A percentile compares a stretch with the other conserved stretches of the same genome.
phyloP scores from a whole-genome alignment of 2,329 filamentous ascomycete genomes.

The Arthrobotrys musiformis region DNA sequence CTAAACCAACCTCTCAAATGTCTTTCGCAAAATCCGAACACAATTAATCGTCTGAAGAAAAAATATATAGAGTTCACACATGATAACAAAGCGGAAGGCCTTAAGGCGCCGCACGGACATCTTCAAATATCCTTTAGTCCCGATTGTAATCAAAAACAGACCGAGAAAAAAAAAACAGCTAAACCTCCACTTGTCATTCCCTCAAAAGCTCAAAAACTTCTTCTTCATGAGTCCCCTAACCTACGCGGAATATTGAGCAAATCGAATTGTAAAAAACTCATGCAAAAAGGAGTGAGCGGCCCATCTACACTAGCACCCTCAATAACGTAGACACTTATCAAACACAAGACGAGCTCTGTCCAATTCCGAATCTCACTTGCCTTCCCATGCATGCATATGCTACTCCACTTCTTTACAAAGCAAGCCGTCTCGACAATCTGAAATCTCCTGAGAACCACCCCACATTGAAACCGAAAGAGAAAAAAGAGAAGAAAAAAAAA shows the following conservation, averaged over 20 bases:
- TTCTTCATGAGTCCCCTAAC: conserved; percentile 5
- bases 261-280: conserved; percentile 3
- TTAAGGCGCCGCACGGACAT: conserved; percentile 33
- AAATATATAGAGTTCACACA: conserved; percentile 42
- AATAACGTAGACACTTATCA: conserved; percentile 3
- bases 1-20: neutral
- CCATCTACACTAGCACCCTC: neutral
- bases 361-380: conserved; percentile 1
- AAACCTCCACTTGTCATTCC: neutral
- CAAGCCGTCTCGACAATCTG: conserved; percentile 41
- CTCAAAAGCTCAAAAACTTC: neutral
- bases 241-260: conserved; percentile 23
- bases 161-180: too few relatives aligned
- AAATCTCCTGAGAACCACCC: conserved; percentile 29
- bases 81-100: conserved; percentile 30
- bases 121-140: conserved; percentile 14
- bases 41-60: conserved; percentile 15
- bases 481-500: neutral
- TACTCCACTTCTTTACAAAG: conserved; percentile 16
- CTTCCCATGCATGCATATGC: too few relatives aligned
- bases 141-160: conserved; percentile 2
- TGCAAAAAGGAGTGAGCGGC: conserved; percentile 19
- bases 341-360: conserved; percentile 42
- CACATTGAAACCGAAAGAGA: conserved; percentile 1
- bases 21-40: conserved; percentile 15